Base-by-base conservation (phyloP, 2,329 filamentous ascomycete species). In the Pseudogymnoascus sp. region DNA sequence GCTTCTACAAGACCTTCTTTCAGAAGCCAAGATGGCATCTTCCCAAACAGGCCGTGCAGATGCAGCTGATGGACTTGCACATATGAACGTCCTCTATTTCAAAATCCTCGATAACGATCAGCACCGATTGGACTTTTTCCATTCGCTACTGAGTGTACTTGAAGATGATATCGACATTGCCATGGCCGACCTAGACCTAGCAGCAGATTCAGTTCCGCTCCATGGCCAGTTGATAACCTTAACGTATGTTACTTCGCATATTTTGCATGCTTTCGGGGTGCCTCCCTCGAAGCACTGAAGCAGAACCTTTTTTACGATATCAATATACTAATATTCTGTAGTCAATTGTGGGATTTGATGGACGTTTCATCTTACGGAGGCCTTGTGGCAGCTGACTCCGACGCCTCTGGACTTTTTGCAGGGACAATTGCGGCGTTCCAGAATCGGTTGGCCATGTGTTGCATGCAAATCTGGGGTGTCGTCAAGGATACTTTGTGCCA, bases 41-140 rank as follows among this genome's bases (percentile, higher is more conserved):
- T 80, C 85, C 21, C 79, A 77, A 26, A 96, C 91, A 4, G 91
- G 91, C 21, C 83, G 94, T 65, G 93, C 92, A 11, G 92, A 97
- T 71, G 91, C 96, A 72, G 92, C 92, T 1, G 93, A 99, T 74
- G 93, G 93, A 8, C 87, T 94, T 58, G 93, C 92, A 35, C 86
- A 91, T 61, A 80, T 88, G 2, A 89, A 88, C 65, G 85, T 89
- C 41, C 76, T 96, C 14, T 73, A 91, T 3, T 90, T 87, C 70
- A 78, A 78, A 41, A 83, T 86, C 72, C 77, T 82, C 12, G 70
- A 71, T 16, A 73, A 73, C 1, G 71, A 75, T n/a, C 70, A 78
- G 2, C 72, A 74, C 10, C 79, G 77, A 10, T 65, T 82, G 4
- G 71, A 69, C 0, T 77, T 92, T 10, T 76, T 92, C 1, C 76